Evolutionary conservation across 1,139 yeast species (phyloP).

Genomic region (Taphrina flavorubra): DNA sequence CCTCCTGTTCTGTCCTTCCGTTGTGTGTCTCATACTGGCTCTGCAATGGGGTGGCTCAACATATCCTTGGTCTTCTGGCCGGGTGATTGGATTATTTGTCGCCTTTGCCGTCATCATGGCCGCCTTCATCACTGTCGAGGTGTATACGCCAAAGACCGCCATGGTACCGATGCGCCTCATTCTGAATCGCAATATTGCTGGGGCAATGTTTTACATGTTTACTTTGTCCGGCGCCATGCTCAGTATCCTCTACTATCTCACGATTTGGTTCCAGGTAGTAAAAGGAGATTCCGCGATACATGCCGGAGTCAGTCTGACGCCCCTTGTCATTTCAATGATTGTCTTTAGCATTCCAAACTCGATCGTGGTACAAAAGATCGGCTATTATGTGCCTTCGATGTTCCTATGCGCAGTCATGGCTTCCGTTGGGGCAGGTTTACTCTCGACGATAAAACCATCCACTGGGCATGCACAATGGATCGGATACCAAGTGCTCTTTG

Average conservation of each 20-base stretch:
- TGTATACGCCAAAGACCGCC: conserved; percentile 57
- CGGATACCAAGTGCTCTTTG: conserved; percentile 62
- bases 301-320: conserved; percentile 65
- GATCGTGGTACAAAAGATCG: conserved; percentile 56
- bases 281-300: conserved; percentile 58
- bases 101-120: conserved; percentile 59
- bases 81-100: conserved; percentile 62
- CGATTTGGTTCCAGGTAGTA: conserved; percentile 64
- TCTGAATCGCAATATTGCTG: conserved; percentile 50
- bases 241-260: conserved; percentile 56
- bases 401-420: conserved; percentile 57
- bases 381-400: conserved; percentile 60
- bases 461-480: conserved; percentile 53
- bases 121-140: conserved; percentile 59
- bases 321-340: conserved; percentile 61
- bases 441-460: conserved; percentile 56
- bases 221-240: conserved; percentile 58
- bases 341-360: conserved; percentile 59
- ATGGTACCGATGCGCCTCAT: conserved; percentile 58
- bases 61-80: conserved; percentile 61
- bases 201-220: conserved; percentile 53
- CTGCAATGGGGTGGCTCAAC: conserved; percentile 60
- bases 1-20: conserved; percentile 54
- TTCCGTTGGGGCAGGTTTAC: conserved; percentile 61
- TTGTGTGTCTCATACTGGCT: conserved; percentile 58